Evolutionary conservation across 1,139 yeast species (phyloP), one percentile per base, ranked within the genome.

Genomic region (Nakaseomyces nivariensis): DNA sequence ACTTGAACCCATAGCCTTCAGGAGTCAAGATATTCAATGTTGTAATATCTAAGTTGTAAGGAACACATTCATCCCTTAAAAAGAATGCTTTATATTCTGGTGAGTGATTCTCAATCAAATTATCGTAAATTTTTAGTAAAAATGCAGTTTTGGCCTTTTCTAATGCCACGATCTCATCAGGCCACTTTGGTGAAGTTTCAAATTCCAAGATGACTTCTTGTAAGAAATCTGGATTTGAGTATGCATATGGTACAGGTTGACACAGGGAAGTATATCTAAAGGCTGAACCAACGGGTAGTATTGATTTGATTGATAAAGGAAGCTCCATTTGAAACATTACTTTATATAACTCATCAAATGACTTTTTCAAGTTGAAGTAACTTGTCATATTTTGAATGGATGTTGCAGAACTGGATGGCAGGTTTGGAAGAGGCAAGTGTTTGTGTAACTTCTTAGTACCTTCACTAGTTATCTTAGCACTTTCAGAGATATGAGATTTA

Each of bases 181-280:
- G 98, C 99, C 98, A 94, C 66, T 82, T 81, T n/a, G 81, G 75
- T 1, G 96, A 85, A 3, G 86, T 73, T 69, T 94, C 98, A 67
- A 94, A 88, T 67, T 89, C 96, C 45, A 94, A 67, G 10, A 90
- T 75, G 27, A 83, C 81, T 48, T 85, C 89, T 57, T 85, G 87
- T 73, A 87, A 79, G 58, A 85, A 85, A 62, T 87, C 90, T 5
- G 90, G 90, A 58, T 79, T 83, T 1, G 87, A 77, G 46, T 74
- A 66, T 13, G 94, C 92, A 71, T 78, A 87, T 40, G 96, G 95
- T 38, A 82, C 87, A 0, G 97, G 97, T 57, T 80, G 82, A 53
- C 82, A 73, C 10, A 84, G 61, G 1, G 96, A 82, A 0, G 96
- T 75, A 58, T 79, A 81, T 61, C 97, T 75, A 57, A 88, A 73